Conservation (phyloP, 176 grass and related monocot species). For the Cocos nucifera region DNA sequence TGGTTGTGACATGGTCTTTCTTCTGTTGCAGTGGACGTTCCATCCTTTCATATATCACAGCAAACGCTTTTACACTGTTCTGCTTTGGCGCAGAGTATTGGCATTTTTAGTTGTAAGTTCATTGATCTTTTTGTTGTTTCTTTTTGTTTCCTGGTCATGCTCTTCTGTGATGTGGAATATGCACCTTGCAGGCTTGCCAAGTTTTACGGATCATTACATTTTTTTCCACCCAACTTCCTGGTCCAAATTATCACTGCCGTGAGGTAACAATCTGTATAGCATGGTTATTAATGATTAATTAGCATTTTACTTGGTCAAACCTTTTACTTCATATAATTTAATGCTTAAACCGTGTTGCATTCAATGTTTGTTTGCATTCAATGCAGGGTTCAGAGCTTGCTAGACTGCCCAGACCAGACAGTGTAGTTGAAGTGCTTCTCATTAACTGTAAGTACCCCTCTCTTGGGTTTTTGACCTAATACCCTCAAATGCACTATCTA, state of each 20-base stretch:
- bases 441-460: constrained; percentile 67
- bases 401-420: constrained; percentile 71
- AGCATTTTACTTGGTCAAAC: not conserved
- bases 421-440: constrained; percentile 71
- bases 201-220: constrained; percentile 75
- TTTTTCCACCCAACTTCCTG: constrained; percentile 96
- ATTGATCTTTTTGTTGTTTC: not conserved
- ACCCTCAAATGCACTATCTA: constrained; percentile 4
- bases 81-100: constrained; percentile 83
- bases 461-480: constrained; percentile 1
- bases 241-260: constrained; percentile 93
- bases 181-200: constrained; percentile 52
- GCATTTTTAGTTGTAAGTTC: constrained; percentile 89
- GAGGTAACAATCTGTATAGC: constrained; percentile 37
- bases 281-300: not conserved
- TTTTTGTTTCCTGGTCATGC: constrained; percentile 2
- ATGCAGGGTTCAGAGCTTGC: constrained; percentile 72
- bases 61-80: constrained; percentile 91
- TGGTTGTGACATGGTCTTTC: constrained; percentile 16
- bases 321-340: not conserved
- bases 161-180: constrained; percentile 2
- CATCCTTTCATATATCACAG: constrained; percentile 95
- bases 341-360: not conserved
- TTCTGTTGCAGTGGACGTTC: constrained; percentile 76
- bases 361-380: constrained; percentile 9